phyloP scores from a whole-genome alignment of 345 rosid genomes.

The Bretschneidera sinensis region DNA sequence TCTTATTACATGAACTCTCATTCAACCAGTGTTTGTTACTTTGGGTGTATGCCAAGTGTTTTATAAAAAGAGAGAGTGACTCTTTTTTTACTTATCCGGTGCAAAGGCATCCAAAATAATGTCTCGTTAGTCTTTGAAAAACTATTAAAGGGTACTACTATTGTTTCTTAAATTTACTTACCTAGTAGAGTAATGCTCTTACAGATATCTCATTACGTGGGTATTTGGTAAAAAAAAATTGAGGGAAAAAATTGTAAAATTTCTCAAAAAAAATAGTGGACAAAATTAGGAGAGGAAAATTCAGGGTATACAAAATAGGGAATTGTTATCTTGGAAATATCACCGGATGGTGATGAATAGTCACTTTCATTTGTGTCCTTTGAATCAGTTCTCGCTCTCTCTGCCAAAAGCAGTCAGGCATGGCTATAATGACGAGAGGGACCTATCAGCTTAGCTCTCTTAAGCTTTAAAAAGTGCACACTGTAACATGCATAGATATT shows the following conservation, averaged over 20 bases:
- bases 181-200: conserved; percentile 21
- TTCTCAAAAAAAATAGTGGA: neutral
- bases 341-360: conserved; percentile 54
- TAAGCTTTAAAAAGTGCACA: conserved; percentile 18
- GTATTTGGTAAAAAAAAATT: no score
- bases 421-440: conserved; percentile 73
- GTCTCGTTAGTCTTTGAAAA: no score
- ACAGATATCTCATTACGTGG: neutral
- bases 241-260: neutral
- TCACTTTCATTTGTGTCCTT: conserved; percentile 54
- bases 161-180: no score
- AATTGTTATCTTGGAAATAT: conserved; percentile 38
- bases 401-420: conserved; percentile 53
- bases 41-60: no score
- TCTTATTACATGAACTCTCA: no score
- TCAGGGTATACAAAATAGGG: conserved; percentile 10
- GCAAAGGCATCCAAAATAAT: no score
- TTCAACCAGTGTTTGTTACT: no score
- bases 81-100: no score
- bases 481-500: neutral
- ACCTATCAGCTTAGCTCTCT: conserved; percentile 51
- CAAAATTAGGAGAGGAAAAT: neutral
- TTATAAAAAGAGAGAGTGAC: no score
- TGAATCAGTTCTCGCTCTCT: conserved; percentile 62
- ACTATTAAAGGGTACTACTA: no score